Evolutionary conservation across 2,329 filamentous ascomycete genomes (phyloP).

Genomic region (Pseudogymnoascus sp.): DNA sequence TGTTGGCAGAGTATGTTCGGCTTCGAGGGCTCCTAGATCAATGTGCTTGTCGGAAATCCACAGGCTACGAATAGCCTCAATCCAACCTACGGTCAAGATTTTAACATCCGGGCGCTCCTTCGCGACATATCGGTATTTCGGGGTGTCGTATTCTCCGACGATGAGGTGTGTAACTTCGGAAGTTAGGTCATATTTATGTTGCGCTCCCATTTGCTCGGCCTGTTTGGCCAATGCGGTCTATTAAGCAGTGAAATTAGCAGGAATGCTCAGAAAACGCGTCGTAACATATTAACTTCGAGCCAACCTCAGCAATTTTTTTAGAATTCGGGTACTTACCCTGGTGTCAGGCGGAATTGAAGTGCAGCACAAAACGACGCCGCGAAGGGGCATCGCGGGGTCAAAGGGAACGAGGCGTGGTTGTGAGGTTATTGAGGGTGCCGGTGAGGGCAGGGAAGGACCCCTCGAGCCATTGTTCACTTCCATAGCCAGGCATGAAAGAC

Average conservation of each 20-base stretch:
- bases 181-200: conserved; percentile 87
- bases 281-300: conserved; percentile 30
- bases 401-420: neutral
- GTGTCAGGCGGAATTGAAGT: conserved; percentile 75
- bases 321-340: conserved; percentile 50
- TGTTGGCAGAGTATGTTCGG: conserved; percentile 54
- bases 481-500: neutral
- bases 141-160: conserved; percentile 79
- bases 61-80: conserved; percentile 67
- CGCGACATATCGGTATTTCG: conserved; percentile 94
- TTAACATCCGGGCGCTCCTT: conserved; percentile 79
- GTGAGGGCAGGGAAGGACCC: conserved; percentile 2
- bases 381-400: conserved; percentile 49
- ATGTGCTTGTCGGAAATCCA: conserved; percentile 78
- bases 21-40: conserved; percentile 63
- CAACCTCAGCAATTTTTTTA: conserved; percentile 17
- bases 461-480: neutral
- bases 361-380: conserved; percentile 74
- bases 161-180: conserved; percentile 92
- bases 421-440: neutral
- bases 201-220: conserved; percentile 74
- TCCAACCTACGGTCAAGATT: conserved; percentile 75
- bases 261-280: neutral
- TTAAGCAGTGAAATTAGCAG: conserved; percentile 11
- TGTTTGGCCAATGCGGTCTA: conserved; percentile 52